phyloP scores from a whole-genome alignment of 1,139 yeast genomes.

The Lodderomyces metapsilosis region DNA sequence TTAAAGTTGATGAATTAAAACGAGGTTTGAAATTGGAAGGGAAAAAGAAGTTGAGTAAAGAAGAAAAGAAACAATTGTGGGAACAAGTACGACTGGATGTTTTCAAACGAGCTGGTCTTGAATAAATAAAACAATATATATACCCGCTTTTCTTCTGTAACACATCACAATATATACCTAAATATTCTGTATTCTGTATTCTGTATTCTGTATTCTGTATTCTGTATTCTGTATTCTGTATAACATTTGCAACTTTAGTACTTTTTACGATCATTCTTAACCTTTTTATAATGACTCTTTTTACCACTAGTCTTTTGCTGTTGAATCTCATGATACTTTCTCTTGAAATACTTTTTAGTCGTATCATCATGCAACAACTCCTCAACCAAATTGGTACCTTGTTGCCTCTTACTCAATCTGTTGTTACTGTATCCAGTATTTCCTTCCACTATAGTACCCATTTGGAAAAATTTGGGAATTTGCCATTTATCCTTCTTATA shows the following conservation, averaged over 20 bases:
- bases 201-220: no score
- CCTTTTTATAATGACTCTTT: conserved; percentile 63
- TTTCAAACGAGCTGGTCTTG: conserved; percentile 48
- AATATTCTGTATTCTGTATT: no score
- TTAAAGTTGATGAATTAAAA: conserved; percentile 36
- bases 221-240: no score
- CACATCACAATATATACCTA: conserved; percentile 1
- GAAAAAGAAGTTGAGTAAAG: conserved; percentile 39
- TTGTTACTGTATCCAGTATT: conserved; percentile 78
- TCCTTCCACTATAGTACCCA: conserved; percentile 86
- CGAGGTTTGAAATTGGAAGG: conserved; percentile 18
- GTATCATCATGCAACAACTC: conserved; percentile 76
- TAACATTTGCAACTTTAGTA: no score
- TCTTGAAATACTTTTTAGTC: conserved; percentile 74
- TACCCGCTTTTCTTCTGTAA: no score
- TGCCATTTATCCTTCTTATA: conserved; percentile 86
- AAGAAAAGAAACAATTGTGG: conserved; percentile 48
- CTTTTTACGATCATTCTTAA: conserved; percentile 60
- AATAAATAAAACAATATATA: conserved; percentile 13
- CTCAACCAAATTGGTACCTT: conserved; percentile 77
- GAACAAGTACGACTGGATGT: conserved; percentile 51
- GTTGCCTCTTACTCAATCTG: conserved; percentile 66
- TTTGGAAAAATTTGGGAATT: conserved; percentile 77
- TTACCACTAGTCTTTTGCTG: conserved; percentile 72
- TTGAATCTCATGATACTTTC: conserved; percentile 82